A percentile compares a stretch with the other conserved stretches of the same genome.
Evolutionary conservation across 192 early-diverging fungal species (phyloP).

Genomic region (Helicostylum pulchrum): DNA sequence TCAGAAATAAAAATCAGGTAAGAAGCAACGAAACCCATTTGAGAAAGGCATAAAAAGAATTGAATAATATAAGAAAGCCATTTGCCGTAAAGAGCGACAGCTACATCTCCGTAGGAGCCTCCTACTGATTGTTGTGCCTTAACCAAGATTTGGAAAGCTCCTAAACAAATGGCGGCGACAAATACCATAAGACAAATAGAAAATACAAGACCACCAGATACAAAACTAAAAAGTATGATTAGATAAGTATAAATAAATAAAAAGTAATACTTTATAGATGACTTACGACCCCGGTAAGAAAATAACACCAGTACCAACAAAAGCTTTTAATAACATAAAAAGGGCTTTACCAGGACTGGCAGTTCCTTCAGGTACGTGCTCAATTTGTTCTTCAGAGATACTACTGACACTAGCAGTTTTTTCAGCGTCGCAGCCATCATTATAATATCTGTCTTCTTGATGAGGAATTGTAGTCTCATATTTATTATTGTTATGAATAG

Average conservation of each 20-base stretch:
- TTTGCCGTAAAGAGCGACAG: conserved; percentile 40
- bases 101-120: conserved; percentile 60
- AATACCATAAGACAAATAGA: conserved; percentile 56
- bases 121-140: conserved; percentile 47
- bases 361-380: conserved; percentile 37
- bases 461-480: conserved; percentile 1
- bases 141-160: conserved; percentile 48
- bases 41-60: conserved; percentile 57
- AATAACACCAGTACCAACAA: conserved; percentile 60
- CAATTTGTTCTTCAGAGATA: conserved; percentile 9
- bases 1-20: conserved; percentile 87
- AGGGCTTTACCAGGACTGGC: conserved; percentile 54
- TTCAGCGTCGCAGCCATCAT: too few species aligned
- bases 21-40: conserved; percentile 84
- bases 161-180: conserved; percentile 57
- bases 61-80: conserved; percentile 27
- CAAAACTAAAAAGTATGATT: neutral
- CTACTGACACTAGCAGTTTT: neutral
- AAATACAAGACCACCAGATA: conserved; percentile 67
- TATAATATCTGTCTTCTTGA: neutral
- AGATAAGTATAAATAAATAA: neutral
- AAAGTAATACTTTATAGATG: neutral
- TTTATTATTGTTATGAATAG: neutral
- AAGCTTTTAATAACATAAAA: conserved; percentile 63
- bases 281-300: conserved; percentile 51